A percentile compares a stretch with the other conserved stretches of the same genome.
Evolutionary conservation across 2,329 filamentous ascomycete species (phyloP).

Genomic region (Sclerotinia glacialis): DNA sequence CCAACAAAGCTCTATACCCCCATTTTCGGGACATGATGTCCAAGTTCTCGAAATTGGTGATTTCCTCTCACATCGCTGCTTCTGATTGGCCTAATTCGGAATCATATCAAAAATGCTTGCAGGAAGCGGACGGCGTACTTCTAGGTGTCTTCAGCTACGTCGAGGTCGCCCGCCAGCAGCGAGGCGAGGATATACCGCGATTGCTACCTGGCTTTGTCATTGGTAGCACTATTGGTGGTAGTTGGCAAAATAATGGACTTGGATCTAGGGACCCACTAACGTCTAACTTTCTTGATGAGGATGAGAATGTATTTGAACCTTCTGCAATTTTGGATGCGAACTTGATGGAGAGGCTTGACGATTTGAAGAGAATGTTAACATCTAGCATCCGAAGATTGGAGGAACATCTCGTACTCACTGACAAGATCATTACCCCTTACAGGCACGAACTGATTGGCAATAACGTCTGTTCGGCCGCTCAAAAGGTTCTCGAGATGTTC

Average conservation of each 20-base stretch:
- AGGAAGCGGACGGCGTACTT: slow-evolving; percentile 95
- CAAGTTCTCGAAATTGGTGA: slow-evolving; percentile 96
- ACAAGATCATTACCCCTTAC: slow-evolving; percentile 77
- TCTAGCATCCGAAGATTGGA: slow-evolving; percentile 83
- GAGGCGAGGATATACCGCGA: slow-evolving; percentile 89
- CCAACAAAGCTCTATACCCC: slow-evolving; percentile 93
- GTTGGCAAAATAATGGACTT: slow-evolving; percentile 75
- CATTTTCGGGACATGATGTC: slow-evolving; percentile 99
- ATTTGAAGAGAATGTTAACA: slow-evolving; percentile 80
- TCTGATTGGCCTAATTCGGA: slow-evolving; percentile 94
- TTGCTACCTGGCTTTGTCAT: slow-evolving; percentile 90
- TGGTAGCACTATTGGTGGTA: slow-evolving; percentile 78
- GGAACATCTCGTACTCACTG: slow-evolving; percentile 71
- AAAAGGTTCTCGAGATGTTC: slow-evolving; percentile 82
- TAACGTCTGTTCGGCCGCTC: slow-evolving; percentile 73
- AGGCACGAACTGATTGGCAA: slow-evolving; percentile 80
- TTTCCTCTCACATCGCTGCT: slow-evolving; percentile 95
- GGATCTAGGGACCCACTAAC: slow-evolving; percentile 67
- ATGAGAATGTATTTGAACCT: slow-evolving; percentile 70
- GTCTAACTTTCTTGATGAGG: slow-evolving; percentile 83
- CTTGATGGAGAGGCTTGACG: slow-evolving; percentile 78
- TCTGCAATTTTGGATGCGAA: slow-evolving; percentile 71
- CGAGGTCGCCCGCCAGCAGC: slow-evolving; percentile 88
- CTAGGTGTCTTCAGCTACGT: slow-evolving; percentile 95
- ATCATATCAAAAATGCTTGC: slow-evolving; percentile 89